Evolutionary conservation across 345 rosid species (phyloP).

Genomic region (Populus simonii): DNA sequence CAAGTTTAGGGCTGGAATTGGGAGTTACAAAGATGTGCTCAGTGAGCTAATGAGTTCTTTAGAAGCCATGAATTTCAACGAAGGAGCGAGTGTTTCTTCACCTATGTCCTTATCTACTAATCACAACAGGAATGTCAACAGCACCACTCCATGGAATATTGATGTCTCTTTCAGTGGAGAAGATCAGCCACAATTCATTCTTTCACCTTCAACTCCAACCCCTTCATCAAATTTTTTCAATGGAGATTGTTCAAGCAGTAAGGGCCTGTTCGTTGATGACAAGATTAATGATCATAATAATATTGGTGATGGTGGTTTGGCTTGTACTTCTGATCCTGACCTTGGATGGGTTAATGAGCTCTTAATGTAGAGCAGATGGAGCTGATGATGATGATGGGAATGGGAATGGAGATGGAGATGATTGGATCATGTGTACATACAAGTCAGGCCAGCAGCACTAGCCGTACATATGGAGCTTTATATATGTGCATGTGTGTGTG

Average conservation of each 20-base stretch:
- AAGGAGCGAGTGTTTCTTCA: slow-evolving; percentile 24
- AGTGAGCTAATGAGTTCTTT: slow-evolving; percentile 54
- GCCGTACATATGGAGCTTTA: slow-evolving; percentile 10
- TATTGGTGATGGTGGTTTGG: not conserved
- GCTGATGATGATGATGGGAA: not conserved
- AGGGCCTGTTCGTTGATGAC: not conserved
- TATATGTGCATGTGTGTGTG: not conserved
- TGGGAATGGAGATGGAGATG: not conserved
- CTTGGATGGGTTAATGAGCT: slow-evolving; percentile 95
- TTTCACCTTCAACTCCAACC: slow-evolving; percentile 57
- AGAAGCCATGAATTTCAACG: slow-evolving; percentile 48
- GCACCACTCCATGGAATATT: slow-evolving; percentile 39
- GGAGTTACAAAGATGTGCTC: slow-evolving; percentile 50
- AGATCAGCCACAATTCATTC: slow-evolving; percentile 43
- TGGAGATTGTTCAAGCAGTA: slow-evolving; percentile 10
- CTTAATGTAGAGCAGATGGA: slow-evolving; percentile 41
- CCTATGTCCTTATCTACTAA: slow-evolving; percentile 8
- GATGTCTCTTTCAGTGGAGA: slow-evolving; percentile 35
- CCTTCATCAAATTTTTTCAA: slow-evolving; percentile 17
- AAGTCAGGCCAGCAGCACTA: slow-evolving; percentile 2
- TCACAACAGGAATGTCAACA: slow-evolving; percentile 7
- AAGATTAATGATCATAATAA: not conserved
- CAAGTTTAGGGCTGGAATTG: slow-evolving; percentile 28
- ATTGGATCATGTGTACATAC: slow-evolving; percentile 16
- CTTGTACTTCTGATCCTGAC: slow-evolving; percentile 52